Conservation (phyloP, 805 yeast genomes). For the Schizosaccharomyces japonicus region DNA sequence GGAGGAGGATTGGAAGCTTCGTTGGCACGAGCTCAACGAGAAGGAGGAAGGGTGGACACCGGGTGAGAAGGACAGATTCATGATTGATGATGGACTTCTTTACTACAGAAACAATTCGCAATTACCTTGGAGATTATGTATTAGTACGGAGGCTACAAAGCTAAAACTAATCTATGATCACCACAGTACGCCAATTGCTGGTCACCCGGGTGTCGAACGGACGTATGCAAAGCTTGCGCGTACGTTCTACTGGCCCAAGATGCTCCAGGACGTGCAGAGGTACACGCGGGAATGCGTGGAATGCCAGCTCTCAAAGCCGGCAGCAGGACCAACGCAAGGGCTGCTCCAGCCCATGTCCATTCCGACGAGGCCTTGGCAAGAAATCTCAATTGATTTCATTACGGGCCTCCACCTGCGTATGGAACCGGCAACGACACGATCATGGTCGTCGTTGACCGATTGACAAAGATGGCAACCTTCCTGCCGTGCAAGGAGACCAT, state of each 20-base stretch:
- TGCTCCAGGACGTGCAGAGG: background rate
- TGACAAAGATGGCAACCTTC: conserved; percentile 11
- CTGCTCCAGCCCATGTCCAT: too few relatives aligned
- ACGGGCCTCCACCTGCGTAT: conserved; percentile 8
- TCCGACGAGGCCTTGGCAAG: conserved; percentile 8
- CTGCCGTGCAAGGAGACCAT: conserved; percentile 3
- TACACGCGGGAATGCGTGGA: background rate
- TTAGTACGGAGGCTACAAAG: background rate
- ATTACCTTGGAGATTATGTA: background rate
- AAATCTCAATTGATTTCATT: conserved; percentile 10
- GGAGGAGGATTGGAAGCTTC: too few relatives aligned
- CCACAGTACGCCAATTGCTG: conserved; percentile 4
- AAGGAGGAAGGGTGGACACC: too few relatives aligned
- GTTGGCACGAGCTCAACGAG: too few relatives aligned
- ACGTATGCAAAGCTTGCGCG: background rate
- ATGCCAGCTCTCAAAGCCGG: too few relatives aligned
- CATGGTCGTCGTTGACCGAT: conserved; percentile 10
- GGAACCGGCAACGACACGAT: conserved; percentile 8
- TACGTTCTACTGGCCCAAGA: conserved; percentile 1
- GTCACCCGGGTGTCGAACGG: background rate
- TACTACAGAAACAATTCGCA: background rate
- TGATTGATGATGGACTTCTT: background rate
- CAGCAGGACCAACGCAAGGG: too few relatives aligned
- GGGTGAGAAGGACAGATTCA: too few relatives aligned
- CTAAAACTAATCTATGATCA: background rate